phyloP scores from a whole-genome alignment of 768 basidiomycete species.

The Kwoniella sp. region DNA sequence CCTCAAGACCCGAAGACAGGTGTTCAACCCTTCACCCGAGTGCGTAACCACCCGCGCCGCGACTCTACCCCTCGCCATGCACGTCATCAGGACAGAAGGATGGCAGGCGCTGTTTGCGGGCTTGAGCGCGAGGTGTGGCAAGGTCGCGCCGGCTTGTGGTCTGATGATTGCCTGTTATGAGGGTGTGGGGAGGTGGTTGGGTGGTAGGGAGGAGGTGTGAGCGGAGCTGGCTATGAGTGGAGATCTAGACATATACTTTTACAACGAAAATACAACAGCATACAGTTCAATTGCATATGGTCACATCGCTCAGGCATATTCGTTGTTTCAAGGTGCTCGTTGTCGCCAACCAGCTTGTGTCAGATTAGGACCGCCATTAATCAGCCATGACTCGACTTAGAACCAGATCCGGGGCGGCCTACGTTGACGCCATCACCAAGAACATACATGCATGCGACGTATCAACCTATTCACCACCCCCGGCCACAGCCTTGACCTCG shows the following conservation, averaged over 20 bases:
- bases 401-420: no score
- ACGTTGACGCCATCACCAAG: no score
- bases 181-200: conserved; percentile 53
- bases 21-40: conserved; percentile 51
- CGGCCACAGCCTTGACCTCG: conserved; percentile 10
- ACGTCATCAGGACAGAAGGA: conserved; percentile 76
- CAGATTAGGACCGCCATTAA: no score
- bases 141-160: conserved; percentile 96
- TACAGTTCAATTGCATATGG: not conserved
- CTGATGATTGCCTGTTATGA: conserved; percentile 98
- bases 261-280: not conserved
- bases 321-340: no score
- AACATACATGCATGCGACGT: no score
- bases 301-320: no score
- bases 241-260: no score
- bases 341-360: no score
- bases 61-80: conserved; percentile 63
- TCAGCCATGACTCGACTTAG: no score
- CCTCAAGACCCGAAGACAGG: conserved; percentile 88
- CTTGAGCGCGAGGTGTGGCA: conserved; percentile 77
- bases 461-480: no score
- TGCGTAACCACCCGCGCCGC: conserved; percentile 50
- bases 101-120: conserved; percentile 74
- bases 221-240: not conserved
- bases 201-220: conserved; percentile 17